phyloP scores from a whole-genome alignment of 257 asterid species.

The Osmanthus fragrans region DNA sequence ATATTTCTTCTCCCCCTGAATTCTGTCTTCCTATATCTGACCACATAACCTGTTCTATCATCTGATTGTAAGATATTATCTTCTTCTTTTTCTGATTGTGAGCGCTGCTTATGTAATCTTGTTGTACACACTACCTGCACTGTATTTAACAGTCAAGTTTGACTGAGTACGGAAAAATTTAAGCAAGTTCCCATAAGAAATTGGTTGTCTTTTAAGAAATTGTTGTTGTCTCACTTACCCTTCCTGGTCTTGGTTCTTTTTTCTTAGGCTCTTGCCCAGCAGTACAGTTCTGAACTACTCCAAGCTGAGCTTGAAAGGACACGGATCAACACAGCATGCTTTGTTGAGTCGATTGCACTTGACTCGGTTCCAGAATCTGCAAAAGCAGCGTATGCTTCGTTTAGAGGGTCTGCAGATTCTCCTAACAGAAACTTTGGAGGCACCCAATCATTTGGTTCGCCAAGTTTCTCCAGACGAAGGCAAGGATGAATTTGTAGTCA shows the following conservation, averaged over 20 bases:
- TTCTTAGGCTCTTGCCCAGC: conserved; percentile 89
- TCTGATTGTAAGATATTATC: neutral
- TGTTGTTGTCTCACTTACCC: neutral
- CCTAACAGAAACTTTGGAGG: conserved; percentile 68
- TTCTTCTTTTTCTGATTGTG: neutral
- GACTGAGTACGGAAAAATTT: neutral
- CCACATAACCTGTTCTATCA: neutral
- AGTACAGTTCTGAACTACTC: conserved; percentile 80
- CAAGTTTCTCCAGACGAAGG: conserved; percentile 83
- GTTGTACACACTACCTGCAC: neutral
- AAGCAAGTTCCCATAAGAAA: neutral
- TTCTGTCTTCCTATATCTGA: neutral
- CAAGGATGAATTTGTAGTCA: conserved; percentile 52
- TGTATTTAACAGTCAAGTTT: neutral
- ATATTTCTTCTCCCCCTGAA: conserved; percentile 8
- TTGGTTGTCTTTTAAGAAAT: neutral
- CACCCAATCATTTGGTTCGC: conserved; percentile 53
- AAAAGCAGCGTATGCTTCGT: conserved; percentile 96
- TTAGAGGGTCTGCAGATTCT: conserved; percentile 69
- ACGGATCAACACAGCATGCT: conserved; percentile 90
- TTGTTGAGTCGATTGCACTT: conserved; percentile 76
- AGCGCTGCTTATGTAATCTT: conserved; percentile 9
- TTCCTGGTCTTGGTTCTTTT: conserved; percentile 7
- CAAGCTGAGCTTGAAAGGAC: conserved; percentile 94
- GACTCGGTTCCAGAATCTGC: conserved; percentile 94